These are phyloP conservation scores for Brassica balearica DNA, from an alignment of 441 rosid genomes.

Conservation along the genomic window DNA sequence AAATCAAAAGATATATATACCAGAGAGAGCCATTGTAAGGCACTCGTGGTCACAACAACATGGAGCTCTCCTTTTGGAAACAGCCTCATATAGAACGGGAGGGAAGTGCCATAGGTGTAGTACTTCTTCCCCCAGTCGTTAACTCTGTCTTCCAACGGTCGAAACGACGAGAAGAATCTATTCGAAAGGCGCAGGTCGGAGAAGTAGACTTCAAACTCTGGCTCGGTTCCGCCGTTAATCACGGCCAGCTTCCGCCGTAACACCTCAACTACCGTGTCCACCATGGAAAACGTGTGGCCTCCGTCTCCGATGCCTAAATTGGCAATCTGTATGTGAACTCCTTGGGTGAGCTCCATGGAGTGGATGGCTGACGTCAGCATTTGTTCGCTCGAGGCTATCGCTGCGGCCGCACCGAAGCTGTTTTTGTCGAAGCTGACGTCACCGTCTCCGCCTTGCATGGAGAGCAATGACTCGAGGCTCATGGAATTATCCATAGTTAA, in stretches of 20 bases:
- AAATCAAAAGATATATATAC: conserved; percentile 30
- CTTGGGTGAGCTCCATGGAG: conserved; percentile 41
- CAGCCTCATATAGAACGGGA: conserved; percentile 52
- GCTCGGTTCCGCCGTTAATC: conserved; percentile 6
- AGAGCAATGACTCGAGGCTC: conserved; percentile 44
- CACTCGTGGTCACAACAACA: conserved; percentile 55
- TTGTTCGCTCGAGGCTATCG: conserved; percentile 51
- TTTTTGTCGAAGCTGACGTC: conserved; percentile 55
- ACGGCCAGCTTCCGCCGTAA: conserved; percentile 17
- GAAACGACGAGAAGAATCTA: conserved; percentile 50
- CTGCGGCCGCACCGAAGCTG: conserved; percentile 51
- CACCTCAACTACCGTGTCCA: conserved; percentile 40
- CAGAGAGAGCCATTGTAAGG: conserved; percentile 63
- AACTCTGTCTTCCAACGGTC: conserved; percentile 25
- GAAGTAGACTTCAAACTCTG: conserved; percentile 53
- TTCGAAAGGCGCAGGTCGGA: conserved; percentile 52
- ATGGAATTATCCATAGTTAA: conserved; percentile 19
- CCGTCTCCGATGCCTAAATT: conserved; percentile 21
- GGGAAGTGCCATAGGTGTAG: conserved; percentile 52
- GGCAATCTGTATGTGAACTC: no score
- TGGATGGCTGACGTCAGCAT: conserved; percentile 49
- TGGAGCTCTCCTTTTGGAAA: conserved; percentile 55
- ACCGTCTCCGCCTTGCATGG: conserved; percentile 61
- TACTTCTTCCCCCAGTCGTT: conserved; percentile 34
- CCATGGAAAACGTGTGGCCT: conserved; percentile 47